Base-by-base conservation (phyloP, 1,284 basidiomycete species). In the Neonothopanus nambi region DNA sequence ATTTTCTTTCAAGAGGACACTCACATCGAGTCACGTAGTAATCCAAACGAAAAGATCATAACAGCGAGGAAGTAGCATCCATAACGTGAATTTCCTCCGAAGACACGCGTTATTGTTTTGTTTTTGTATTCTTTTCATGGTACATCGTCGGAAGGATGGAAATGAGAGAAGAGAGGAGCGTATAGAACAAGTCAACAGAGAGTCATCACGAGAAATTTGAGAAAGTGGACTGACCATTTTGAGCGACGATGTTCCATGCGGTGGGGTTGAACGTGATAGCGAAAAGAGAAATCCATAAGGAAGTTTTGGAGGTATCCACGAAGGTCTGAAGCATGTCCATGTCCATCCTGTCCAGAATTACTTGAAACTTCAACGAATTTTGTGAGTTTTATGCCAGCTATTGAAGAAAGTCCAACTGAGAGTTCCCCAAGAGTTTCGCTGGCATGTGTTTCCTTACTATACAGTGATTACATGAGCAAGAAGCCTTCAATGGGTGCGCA, bases 181-280 rank as follows among this genome's bases (percentile, higher is more conserved):
- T 33, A 33, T 3, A 33, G 3, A 13, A 33, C 30, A 33, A 33
- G 30, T 33, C 30, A 33, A 33, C 30, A 33, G 13, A 33, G 3
- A 33, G 13, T 33, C 30, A 33, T 33, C 20, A 24, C 15, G 18
- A 13, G n/a, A 45, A 45, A 45, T 17, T 30, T 8, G 24, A 17
- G 5, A 30, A 26, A 54, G 35, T 44, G 13, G 8, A 74, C 80
- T 54, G 55, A 95, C 95, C 95, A 75, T 96, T 94, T 55, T 87
- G 87, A 23, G 95, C 95, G 33, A 95, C 85, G 57, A 95, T 86
- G 72, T 98, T 98, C 96, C 95, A 98, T 62, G 91, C 95, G 1
- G 86, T 84, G 0, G 95, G 95, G 66, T 98, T 98, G 77, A 97
- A 96, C 13, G 82, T 66, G 47, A 94, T 89, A 54, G 86, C 70